Base-by-base conservation (phyloP, 306 rosid species). In the Rubus idaeus region DNA sequence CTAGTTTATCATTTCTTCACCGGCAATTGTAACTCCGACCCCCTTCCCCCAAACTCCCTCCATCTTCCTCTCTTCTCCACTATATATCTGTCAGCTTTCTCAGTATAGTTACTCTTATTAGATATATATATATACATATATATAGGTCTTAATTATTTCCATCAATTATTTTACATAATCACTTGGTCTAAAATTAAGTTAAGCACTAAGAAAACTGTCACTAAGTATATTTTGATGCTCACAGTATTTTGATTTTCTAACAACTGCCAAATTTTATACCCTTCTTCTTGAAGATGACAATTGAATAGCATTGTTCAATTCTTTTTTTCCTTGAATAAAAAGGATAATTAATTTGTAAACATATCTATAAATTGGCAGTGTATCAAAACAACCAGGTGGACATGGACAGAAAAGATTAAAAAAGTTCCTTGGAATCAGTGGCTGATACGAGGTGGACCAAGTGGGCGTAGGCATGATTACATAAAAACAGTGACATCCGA, bases 391-490 rank as follows among this genome's bases (percentile, higher is more conserved):
- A 5, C 37, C 8, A 10, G 14, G 45, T 13, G 74, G 16, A 26
- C 14, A 18, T 10, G 66, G 66, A 68, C 13, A 23, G 6, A 46
- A 46, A 21, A 9, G 3, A 4, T 14, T 23, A 13, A 69, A 2
- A 23, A 17, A 26, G 39, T 39, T 45, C 30, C 72, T 55, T 74
- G 81, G 66, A 78, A 74, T 74, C 71, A 63, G 46, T 17, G 12
- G 80, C 42, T 21, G 10, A 60, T 51, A 26, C 12, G n/a, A 14
- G 50, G 11, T 40, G 57, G 71, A 70, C 73, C 65, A 9, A 16
- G 55, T 26, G 51, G 55, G 73, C 73, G 23, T 23, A 26, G 20
- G 50, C 41, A 82, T 60, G 86, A 84, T 76, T 73, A 4, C 7
- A 70, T 53, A 16, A 16, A 41, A 84, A 77, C 71, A 78, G 76